Evolutionary conservation across 2,329 filamentous ascomycete species (phyloP), one percentile per base, ranked within the genome.

Genomic region (Peltaster fructicola): DNA sequence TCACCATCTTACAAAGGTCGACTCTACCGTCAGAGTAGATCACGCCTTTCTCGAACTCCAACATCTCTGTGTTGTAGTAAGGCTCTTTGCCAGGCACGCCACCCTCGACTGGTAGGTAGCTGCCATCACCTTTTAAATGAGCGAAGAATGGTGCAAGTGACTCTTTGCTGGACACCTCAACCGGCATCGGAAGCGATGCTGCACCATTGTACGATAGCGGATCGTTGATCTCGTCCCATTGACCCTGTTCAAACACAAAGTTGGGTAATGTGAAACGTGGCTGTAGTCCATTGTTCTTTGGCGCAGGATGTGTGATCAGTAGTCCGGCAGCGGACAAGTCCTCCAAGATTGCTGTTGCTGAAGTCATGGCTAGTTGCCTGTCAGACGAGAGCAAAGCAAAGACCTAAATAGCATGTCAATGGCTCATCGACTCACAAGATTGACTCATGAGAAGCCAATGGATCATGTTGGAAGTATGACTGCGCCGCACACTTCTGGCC

Each of bases 1-100:
- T 53, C 3, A 61, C 61, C 51, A 61, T 61, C 45, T 65, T 64
- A 48, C 62, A 65, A 3, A 66, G 52, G 36, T 66, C 62, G 45
- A 67, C 55, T 8, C 61, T 53, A 6, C 55, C 54, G 33, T 65
- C 62, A 25, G 59, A 52, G 30, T 65, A 66, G 5, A 64, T 42
- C 13, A 54, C 50, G 13, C 50, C 52, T 37, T 49, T 51, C 30
- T 48, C 40, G 26, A 52, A 54, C 31, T 52, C 51, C 7, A 51
- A 34, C 16, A 47, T 34, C 12, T 47, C 37, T 2, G 39, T 41
- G 7, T 40, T 33, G 26, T 54, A 51, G 28, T 39, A 41, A 3
- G 48, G 46, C 32, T 54, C 51, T 4, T 37, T 27, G 14, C 35
- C 38, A 11, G 37, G 27, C n/a, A 24, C 29, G n/a, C 37, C 36